Evolutionary conservation across 2,329 filamentous ascomycete genomes (phyloP), one percentile per base, ranked within the genome.

Genomic region (Colletotrichum horii): DNA sequence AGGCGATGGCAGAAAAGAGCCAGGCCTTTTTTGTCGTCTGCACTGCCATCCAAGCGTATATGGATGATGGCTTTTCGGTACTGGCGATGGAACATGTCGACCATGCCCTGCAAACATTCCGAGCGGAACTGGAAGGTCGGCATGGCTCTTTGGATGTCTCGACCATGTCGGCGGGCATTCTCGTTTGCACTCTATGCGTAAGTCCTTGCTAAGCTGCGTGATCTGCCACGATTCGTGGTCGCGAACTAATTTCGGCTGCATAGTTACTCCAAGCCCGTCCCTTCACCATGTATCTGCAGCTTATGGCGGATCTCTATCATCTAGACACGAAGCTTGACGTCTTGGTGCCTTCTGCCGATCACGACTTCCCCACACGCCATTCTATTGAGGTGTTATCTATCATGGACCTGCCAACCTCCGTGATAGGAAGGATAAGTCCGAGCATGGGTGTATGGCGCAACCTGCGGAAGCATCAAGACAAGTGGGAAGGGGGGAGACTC

Each of bases 341-440:
- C 9, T 24, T 76, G 1, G 16, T 76, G 8, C 75, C 75, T 3
- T 32, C 61, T 16, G 38, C 66, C 19, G 71, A 58, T 26, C 61
- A 70, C 12, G 70, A 76, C 48, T 56, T 64, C n/a, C 58, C 65
- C 4, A 73, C 34, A 11, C 56, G 66, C 2, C 76, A 77, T 24
- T 30, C 52, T 14, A 64, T 78, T 9, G 77, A 78, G 32, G 77
- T 77, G n/a, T 62, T 77, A 19, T 75, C 74, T 14, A 34, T 78
- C 55, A 78, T 78, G 76, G 77, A 78, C 61, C 48, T 78, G n/a
- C 66, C 38, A 15, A 65, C 66, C 16, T n/a, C 76, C 11, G 75
- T 77, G 14, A 55, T 77, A 8, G 77, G 77, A 19, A 67, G 77
- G 22, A 52, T 36, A 24, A 75, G 48, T 9, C 61, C 66, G 12